phyloP scores from a whole-genome alignment of 2,329 filamentous ascomycete species.

The Botrytis galanthina region DNA sequence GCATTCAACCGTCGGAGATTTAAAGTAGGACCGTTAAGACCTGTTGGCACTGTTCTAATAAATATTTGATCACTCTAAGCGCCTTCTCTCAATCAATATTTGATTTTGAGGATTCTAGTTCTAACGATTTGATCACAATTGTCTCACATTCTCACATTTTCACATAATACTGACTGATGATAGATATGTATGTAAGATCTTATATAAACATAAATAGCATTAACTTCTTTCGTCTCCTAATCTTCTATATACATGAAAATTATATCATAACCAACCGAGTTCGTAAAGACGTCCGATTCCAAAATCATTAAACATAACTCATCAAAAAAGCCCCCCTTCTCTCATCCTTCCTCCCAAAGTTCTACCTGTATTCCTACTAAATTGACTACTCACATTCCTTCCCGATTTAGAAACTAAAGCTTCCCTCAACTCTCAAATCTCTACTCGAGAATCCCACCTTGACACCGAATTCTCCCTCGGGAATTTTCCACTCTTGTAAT shows the following conservation, averaged over 20 bases:
- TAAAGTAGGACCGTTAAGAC: neutral
- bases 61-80: neutral
- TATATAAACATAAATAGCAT: neutral
- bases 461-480: slow-evolving; percentile 25
- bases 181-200: too few species aligned
- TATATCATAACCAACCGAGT: neutral
- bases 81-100: neutral
- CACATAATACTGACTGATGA: neutral
- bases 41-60: neutral
- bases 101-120: neutral
- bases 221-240: neutral
- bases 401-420: slow-evolving; percentile 1
- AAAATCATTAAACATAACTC: slow-evolving; percentile 1
- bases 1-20: neutral
- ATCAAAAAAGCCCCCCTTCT: neutral
- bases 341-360: neutral
- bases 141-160: neutral
- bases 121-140: neutral
- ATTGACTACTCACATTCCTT: neutral
- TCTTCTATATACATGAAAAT: neutral
- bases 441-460: slow-evolving; percentile 29
- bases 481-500: slow-evolving; percentile 72
- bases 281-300: neutral
- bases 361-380: neutral
- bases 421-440: slow-evolving; percentile 27